A percentile compares a stretch with the other conserved stretches of the same genome.
These are phyloP conservation scores for Logfia minima DNA, from an alignment of 129 eudicot genomes.

Conservation along the genomic window DNA sequence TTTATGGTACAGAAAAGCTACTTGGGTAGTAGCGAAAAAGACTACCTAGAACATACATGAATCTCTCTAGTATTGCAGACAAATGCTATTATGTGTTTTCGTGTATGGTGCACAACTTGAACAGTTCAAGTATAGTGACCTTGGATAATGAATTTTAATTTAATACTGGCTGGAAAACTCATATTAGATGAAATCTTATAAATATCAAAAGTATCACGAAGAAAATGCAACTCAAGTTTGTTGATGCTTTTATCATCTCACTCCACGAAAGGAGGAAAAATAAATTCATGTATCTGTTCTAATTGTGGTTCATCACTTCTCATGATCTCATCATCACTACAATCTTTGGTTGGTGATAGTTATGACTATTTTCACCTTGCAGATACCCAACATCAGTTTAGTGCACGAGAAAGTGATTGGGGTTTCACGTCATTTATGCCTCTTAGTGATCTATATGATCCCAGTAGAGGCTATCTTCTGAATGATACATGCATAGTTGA, in stretches of 20 bases:
- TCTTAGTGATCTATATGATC: constrained; percentile 82
- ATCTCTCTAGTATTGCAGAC: not conserved
- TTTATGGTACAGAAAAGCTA: no score
- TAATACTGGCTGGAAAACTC: not conserved
- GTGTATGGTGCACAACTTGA: not conserved
- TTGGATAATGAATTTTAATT: not conserved
- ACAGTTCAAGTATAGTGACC: not conserved
- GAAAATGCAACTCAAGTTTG: not conserved
- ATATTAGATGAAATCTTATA: not conserved
- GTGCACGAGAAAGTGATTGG: constrained; percentile 97
- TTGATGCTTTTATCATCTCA: not conserved
- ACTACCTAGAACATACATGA: not conserved
- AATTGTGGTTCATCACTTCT: not conserved
- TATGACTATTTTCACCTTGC: constrained; percentile 35
- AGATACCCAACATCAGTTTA: constrained; percentile 91
- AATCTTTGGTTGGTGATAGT: constrained; percentile 17
- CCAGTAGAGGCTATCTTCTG: constrained; percentile 70
- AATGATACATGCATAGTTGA: constrained; percentile 80
- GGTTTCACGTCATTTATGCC: constrained; percentile 99
- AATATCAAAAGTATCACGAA: not conserved
- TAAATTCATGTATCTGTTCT: not conserved
- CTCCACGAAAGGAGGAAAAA: not conserved
- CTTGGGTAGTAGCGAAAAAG: no score
- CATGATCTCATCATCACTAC: constrained; percentile 20
- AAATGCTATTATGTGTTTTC: not conserved